phyloP scores from a whole-genome alignment of 345 rosid species.

The Murraya koenigii region DNA sequence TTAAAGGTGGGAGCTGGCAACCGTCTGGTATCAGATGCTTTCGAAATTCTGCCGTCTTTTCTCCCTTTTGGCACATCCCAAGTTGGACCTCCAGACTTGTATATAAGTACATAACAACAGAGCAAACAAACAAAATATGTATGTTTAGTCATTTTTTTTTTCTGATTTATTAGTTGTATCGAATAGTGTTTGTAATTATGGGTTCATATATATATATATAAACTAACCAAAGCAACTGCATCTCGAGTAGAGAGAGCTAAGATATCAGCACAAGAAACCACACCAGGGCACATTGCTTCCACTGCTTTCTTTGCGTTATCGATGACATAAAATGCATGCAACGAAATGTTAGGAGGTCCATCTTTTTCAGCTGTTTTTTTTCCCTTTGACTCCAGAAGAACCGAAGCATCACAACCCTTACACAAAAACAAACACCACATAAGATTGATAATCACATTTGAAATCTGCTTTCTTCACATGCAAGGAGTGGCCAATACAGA shows the following conservation, averaged over 20 bases:
- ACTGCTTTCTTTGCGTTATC: conserved; percentile 75
- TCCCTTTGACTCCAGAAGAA: conserved; percentile 64
- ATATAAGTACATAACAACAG: background rate
- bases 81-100: conserved; percentile 79
- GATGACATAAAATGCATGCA: conserved; percentile 84
- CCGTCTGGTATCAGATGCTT: conserved; percentile 73
- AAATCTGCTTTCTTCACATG: background rate
- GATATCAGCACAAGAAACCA: conserved; percentile 90
- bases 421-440: background rate
- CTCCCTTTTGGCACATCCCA: conserved; percentile 94
- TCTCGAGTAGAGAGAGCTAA: conserved; percentile 83
- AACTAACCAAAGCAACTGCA: conserved; percentile 67
- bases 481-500: background rate
- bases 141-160: background rate
- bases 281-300: conserved; percentile 74
- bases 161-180: too few species aligned
- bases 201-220: background rate
- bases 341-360: conserved; percentile 85
- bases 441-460: background rate
- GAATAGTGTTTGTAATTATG: background rate
- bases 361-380: conserved; percentile 78
- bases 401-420: conserved; percentile 91
- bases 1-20: conserved; percentile 75
- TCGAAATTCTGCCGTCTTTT: conserved; percentile 80
- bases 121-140: background rate